Conservation (phyloP, 1,284 basidiomycete genomes). For the Apiotrichum gracile region DNA sequence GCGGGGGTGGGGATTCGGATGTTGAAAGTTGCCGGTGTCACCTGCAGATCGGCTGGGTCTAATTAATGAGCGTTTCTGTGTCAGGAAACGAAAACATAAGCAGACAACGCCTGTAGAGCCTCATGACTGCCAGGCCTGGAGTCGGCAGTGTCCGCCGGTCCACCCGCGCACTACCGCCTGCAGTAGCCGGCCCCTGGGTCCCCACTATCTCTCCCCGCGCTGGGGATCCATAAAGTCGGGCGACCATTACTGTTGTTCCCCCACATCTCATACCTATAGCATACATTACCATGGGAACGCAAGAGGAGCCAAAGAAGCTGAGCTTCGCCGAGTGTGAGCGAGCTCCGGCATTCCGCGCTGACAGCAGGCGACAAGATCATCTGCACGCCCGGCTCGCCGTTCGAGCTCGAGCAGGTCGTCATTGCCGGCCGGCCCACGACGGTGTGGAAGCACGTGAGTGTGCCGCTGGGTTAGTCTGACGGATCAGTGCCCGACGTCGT, state of each 20-base stretch:
- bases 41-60: too few species aligned
- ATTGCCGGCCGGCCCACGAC: slow-evolving; percentile 22
- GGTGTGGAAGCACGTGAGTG: slow-evolving; percentile 40
- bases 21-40: not conserved
- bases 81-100: too few species aligned
- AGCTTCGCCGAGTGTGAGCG: slow-evolving; percentile 8
- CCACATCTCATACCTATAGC: too few species aligned
- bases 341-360: not conserved
- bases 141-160: too few species aligned
- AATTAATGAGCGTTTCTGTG: too few species aligned
- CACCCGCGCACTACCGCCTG: too few species aligned
- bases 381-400: slow-evolving; percentile 29
- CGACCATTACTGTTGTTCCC: not conserved
- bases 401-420: slow-evolving; percentile 31
- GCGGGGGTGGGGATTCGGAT: not conserved
- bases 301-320: not conserved
- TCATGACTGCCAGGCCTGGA: too few species aligned
- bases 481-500: slow-evolving; percentile 25
- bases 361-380: slow-evolving; percentile 34
- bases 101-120: too few species aligned
- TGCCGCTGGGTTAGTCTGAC: not conserved
- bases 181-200: too few species aligned
- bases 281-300: not conserved
- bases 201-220: too few species aligned
- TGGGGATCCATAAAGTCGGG: too few species aligned